Percentiles rank a stretch among this genome's conserved stretches.
phyloP scores from a whole-genome alignment of 345 rosid genomes.

The Citrus unshiu region DNA sequence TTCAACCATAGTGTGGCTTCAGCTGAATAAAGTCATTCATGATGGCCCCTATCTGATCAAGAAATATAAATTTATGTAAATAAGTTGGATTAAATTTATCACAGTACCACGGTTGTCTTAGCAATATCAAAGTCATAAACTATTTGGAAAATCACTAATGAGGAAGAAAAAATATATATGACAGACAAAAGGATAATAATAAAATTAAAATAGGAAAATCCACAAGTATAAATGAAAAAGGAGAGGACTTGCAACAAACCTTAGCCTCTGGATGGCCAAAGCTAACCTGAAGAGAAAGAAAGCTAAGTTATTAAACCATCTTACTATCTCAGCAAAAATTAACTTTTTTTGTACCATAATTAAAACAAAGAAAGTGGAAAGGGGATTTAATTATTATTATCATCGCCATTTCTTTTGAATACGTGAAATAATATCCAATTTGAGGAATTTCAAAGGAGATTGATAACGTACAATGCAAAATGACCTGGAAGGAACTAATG shows the following conservation, averaged over 20 bases:
- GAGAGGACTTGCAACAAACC: constrained; percentile 39
- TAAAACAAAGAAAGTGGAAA: not conserved
- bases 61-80: constrained; percentile 17
- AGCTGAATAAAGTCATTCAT: constrained; percentile 92
- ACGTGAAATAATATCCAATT: not conserved
- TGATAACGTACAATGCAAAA: constrained; percentile 68
- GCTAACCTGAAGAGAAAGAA: constrained; percentile 61
- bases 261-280: constrained; percentile 89
- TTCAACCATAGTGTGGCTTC: constrained; percentile 91
- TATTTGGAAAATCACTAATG: not conserved
- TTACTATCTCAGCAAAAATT: not conserved
- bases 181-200: not conserved
- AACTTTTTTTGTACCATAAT: not conserved
- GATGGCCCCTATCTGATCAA: constrained; percentile 77
- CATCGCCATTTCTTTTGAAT: not conserved
- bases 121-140: not conserved
- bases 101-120: not conserved
- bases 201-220: not conserved
- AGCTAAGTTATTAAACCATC: constrained; percentile 11
- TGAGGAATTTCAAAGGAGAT: constrained; percentile 1
- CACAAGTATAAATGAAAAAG: not conserved
- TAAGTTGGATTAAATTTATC: not conserved
- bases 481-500: constrained; percentile 85
- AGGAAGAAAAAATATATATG: not conserved
- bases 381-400: not conserved